Base-by-base conservation (phyloP, 164 flowering plant species). In the Paratinospora sagittata region DNA sequence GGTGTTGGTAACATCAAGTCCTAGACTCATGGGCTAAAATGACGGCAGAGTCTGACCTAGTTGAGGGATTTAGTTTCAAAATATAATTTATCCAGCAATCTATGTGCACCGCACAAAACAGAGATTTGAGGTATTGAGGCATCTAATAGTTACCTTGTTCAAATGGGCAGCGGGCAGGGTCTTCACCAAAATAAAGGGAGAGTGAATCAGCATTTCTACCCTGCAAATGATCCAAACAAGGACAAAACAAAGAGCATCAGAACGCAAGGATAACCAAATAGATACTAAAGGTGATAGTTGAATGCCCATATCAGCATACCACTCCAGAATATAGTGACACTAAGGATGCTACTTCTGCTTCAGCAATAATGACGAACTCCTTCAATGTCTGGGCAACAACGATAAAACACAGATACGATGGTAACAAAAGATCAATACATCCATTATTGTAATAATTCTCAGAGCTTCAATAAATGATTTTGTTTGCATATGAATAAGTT, bases 161-260 rank as follows among this genome's bases (percentile, higher is more conserved):
- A 81, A 95, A 92, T 70, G 97, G 98, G 84, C 90, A 92, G 13
- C 92, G 90, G 30, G 90, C 88, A 77, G 99, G 98, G 76, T 95
- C 97, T 79, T 95, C 99, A 58, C 96, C 97, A 74, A 92, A 95
- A 78, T 95, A 95, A 24, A 87, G 77, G 62, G 92, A 91, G 55
- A 95, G 89, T 45, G 96, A 98, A 87, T 95, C 99, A 41, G 99
- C 99, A 84, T 90, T 95, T 81, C 88, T 88, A 73, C 99, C 99
- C 99, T 95, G 90, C 78, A 70, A 60, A 75, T 61, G 73, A 75
- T 58, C 63, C 66, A 67, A 73, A 47, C 70, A 73, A 4, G 26
- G 30, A 76, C 75, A 47, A 19, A 68, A 70, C 69, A 60, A 49
- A 72, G 65, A 72, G 3, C 39, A 69, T 69, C 41, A 75, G 61